Conservation (phyloP, 2,329 filamentous ascomycete species). For the Fusarium kyushuense region DNA sequence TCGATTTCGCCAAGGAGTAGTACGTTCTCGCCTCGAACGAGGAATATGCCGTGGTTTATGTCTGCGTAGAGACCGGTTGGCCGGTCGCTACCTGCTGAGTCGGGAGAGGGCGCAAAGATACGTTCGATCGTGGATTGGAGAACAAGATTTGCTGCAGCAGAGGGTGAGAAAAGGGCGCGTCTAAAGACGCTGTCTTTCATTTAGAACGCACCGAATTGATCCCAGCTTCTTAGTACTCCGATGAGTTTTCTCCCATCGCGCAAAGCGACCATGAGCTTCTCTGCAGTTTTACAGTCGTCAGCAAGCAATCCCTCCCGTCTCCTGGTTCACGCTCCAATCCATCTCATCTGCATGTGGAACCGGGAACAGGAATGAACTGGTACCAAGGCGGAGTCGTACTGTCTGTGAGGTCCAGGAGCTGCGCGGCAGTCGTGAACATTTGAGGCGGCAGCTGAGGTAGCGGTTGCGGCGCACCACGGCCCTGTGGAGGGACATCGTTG, state of each 20-base stretch:
- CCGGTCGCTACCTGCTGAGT: slow-evolving; percentile 53
- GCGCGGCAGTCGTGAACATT: slow-evolving; percentile 98
- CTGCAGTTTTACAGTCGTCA: slow-evolving; percentile 61
- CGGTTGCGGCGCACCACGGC: slow-evolving; percentile 59
- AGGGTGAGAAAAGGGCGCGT: slow-evolving; percentile 25
- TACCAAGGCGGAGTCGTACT: slow-evolving; percentile 71
- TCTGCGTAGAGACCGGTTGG: slow-evolving; percentile 78
- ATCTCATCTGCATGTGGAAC: slow-evolving; percentile 8
- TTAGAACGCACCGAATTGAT: slow-evolving; percentile 87
- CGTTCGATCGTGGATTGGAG: slow-evolving; percentile 93
- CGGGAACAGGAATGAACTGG: slow-evolving; percentile 20
- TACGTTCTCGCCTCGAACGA: slow-evolving; percentile 97
- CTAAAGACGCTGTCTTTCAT: background rate
- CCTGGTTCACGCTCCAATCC: slow-evolving; percentile 2
- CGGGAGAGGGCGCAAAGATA: slow-evolving; percentile 74
- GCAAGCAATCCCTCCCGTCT: slow-evolving; percentile 42
- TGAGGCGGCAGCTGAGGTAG: slow-evolving; percentile 82
- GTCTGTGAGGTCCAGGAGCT: slow-evolving; percentile 95
- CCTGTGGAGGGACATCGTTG: slow-evolving; percentile 61
- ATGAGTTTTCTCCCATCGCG: slow-evolving; percentile 95
- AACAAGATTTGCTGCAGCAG: slow-evolving; percentile 83
- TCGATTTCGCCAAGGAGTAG: slow-evolving; percentile 95
- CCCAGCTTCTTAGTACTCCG: slow-evolving; percentile 93
- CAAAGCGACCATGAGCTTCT: slow-evolving; percentile 92
- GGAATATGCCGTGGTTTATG: slow-evolving; percentile 85